Conservation (phyloP, 2,329 filamentous ascomycete species). For the Macroventuria anomochaeta region DNA sequence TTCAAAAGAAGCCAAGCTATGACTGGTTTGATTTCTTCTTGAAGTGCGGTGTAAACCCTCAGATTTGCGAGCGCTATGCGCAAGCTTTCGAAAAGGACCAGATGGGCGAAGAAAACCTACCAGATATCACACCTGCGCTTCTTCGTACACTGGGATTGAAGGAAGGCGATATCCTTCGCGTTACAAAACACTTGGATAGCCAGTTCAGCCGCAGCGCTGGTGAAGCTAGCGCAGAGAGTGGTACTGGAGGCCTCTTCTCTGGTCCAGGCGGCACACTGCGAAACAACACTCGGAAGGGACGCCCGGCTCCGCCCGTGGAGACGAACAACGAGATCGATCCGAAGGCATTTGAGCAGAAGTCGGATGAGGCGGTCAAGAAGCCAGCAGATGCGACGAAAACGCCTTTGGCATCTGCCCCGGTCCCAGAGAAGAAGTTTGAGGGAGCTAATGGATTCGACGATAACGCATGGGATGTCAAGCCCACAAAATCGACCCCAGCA, state of each 20-base stretch:
- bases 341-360: conserved; percentile 77
- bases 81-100: conserved; percentile 88
- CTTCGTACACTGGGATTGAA: conserved; percentile 90
- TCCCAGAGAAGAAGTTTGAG: conserved; percentile 54
- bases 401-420: conserved; percentile 57
- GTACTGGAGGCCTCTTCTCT: conserved; percentile 84
- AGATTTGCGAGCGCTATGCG: conserved; percentile 92
- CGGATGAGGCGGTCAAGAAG: conserved; percentile 53
- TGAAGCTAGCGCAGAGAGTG: conserved; percentile 63
- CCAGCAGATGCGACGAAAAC: conserved; percentile 57
- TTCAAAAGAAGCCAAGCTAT: conserved; percentile 77
- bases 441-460: conserved; percentile 79
- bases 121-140: conserved; percentile 83
- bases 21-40: conserved; percentile 99
- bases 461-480: conserved; percentile 96
- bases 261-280: conserved; percentile 88
- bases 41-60: conserved; percentile 86
- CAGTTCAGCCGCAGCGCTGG: conserved; percentile 70
- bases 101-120: conserved; percentile 92
- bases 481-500: conserved; percentile 64
- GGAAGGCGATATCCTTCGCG: conserved; percentile 94
- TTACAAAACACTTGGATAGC: conserved; percentile 86
- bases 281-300: conserved; percentile 93
- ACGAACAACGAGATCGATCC: conserved; percentile 85
- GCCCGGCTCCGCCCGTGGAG: conserved; percentile 84